A percentile compares a stretch with the other conserved stretches of the same genome.
Conservation (phyloP, 164 flowering plant species). For the Liriodendron chinense region DNA sequence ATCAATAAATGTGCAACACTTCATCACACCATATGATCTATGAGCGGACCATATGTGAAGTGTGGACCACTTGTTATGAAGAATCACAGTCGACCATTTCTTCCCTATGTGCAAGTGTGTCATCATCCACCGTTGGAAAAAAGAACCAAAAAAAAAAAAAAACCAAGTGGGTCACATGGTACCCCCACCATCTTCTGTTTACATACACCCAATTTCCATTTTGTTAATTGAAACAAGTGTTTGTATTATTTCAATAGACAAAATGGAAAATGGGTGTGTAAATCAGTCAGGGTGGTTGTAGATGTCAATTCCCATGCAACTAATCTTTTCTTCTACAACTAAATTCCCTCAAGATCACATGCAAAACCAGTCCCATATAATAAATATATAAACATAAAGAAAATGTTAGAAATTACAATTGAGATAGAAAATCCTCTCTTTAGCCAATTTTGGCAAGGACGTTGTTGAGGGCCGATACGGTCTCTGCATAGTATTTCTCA, state of each 20-base stretch:
- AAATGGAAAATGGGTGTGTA: neutral
- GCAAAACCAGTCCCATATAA: slow-evolving; percentile 3
- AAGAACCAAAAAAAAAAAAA: too few species aligned
- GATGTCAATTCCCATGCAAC: neutral
- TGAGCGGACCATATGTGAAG: too few species aligned
- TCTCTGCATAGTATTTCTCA: slow-evolving; percentile 70
- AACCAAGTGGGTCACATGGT: too few species aligned
- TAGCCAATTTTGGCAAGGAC: slow-evolving; percentile 79
- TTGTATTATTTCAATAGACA: neutral
- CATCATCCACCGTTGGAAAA: too few species aligned
- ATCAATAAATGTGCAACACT: too few species aligned
- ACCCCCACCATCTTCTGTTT: too few species aligned
- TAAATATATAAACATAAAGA: neutral
- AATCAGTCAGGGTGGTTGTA: neutral
- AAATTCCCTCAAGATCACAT: neutral
- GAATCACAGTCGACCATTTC: too few species aligned
- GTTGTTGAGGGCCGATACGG: slow-evolving; percentile 62
- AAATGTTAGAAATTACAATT: neutral
- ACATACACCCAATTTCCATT: too few species aligned
- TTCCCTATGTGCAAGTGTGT: too few species aligned
- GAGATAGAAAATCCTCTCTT: neutral
- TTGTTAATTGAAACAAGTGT: neutral
- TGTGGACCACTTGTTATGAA: too few species aligned
- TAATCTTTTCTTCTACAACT: neutral
- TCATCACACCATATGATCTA: too few species aligned